These are phyloP conservation scores for Rhizomucor pusillus DNA, from an alignment of 371 early-diverging fungal species.

Conservation along the genomic window DNA sequence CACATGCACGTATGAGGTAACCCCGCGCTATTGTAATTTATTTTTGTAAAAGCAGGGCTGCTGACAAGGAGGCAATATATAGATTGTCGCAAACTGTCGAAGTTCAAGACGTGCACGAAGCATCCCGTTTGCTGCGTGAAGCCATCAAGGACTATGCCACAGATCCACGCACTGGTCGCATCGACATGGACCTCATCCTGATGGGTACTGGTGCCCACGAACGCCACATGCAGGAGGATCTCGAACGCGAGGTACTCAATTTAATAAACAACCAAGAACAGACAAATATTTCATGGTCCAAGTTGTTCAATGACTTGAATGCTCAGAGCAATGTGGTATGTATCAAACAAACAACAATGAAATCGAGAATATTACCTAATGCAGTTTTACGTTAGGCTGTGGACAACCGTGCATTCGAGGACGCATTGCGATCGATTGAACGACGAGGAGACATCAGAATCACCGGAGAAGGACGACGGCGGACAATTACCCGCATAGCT, in stretches of 20 bases:
- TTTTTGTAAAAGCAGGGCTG: not conserved
- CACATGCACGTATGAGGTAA: conserved; percentile 94
- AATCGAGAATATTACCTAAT: not conserved
- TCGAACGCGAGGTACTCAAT: conserved; percentile 43
- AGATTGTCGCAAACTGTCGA: conserved; percentile 73
- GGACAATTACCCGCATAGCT: conserved; percentile 14
- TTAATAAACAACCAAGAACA: conserved; percentile 35
- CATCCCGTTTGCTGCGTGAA: conserved; percentile 83
- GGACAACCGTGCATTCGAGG: conserved; percentile 36
- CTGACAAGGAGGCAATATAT: not conserved
- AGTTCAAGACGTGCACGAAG: conserved; percentile 80
- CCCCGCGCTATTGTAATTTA: conserved; percentile 1
- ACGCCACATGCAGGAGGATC: conserved; percentile 49
- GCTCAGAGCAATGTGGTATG: conserved; percentile 56
- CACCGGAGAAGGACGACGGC: conserved; percentile 38
- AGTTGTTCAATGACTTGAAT: conserved; percentile 44
- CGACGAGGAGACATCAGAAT: conserved; percentile 33
- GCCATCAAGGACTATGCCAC: conserved; percentile 96
- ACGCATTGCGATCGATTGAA: conserved; percentile 32
- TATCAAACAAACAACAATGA: not conserved
- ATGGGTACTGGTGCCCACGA: conserved; percentile 78
- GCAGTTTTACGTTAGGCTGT: conserved; percentile 25
- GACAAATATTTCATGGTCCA: conserved; percentile 34
- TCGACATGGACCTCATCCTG: conserved; percentile 96
- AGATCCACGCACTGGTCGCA: conserved; percentile 97